These are phyloP conservation scores for Clitoria ternatea DNA, from an alignment of 306 rosid species.

Conservation along the genomic window DNA sequence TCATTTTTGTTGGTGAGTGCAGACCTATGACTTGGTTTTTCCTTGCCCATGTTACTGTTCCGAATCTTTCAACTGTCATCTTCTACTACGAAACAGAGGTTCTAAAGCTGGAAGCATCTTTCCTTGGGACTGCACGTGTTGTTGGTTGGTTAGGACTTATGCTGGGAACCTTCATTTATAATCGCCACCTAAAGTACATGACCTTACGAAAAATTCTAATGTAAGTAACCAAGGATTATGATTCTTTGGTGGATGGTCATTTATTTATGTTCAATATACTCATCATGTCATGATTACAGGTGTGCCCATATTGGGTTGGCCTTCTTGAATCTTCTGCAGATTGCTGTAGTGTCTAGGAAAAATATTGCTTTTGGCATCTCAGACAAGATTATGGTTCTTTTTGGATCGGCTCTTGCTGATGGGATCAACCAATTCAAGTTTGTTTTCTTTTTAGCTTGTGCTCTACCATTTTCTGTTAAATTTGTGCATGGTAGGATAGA, in stretches of 20 bases:
- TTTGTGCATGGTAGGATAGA: background rate
- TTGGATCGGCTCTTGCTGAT: slow-evolving; percentile 68
- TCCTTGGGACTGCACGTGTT: slow-evolving; percentile 69
- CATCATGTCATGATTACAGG: slow-evolving; percentile 44
- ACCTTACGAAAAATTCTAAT: slow-evolving; percentile 64
- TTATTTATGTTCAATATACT: slow-evolving; percentile 5
- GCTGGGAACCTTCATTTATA: slow-evolving; percentile 70
- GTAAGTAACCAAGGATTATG: slow-evolving; percentile 37
- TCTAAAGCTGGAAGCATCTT: slow-evolving; percentile 73
- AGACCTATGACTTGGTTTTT: slow-evolving; percentile 94
- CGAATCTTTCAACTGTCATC: slow-evolving; percentile 68
- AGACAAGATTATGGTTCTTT: slow-evolving; percentile 62
- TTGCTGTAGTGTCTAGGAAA: slow-evolving; percentile 54
- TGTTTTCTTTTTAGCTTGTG: slow-evolving; percentile 26
- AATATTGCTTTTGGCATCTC: slow-evolving; percentile 57
- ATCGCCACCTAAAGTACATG: slow-evolving; percentile 62
- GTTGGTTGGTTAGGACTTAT: slow-evolving; percentile 83
- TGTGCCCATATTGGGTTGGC: slow-evolving; percentile 63
- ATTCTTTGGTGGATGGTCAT: background rate
- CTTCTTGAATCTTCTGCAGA: slow-evolving; percentile 52
- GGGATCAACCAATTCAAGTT: slow-evolving; percentile 81
- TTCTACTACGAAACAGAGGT: slow-evolving; percentile 75
- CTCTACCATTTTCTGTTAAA: background rate
- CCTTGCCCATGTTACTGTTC: slow-evolving; percentile 63
- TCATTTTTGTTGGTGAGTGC: slow-evolving; percentile 31